Conservation (phyloP, 306 rosid genomes). For the Corylus heterophylla region DNA sequence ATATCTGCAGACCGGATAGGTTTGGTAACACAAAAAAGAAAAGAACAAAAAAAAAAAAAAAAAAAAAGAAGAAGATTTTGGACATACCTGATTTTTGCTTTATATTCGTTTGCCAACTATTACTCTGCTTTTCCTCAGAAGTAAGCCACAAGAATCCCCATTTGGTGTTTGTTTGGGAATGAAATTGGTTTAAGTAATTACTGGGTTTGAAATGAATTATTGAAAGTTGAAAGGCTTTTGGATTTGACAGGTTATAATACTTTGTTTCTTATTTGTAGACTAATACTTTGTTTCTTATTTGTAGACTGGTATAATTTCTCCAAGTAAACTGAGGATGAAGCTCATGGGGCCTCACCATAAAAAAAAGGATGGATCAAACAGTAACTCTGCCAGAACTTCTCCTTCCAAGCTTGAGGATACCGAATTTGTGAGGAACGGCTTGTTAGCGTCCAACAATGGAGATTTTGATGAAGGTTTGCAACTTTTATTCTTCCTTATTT, state of each 20-base stretch:
- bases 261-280: conserved; percentile 42
- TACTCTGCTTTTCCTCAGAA: not conserved
- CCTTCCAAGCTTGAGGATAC: conserved; percentile 77
- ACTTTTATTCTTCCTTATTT: not conserved
- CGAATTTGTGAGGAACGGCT: conserved; percentile 67
- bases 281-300: not conserved
- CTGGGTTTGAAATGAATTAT: not conserved
- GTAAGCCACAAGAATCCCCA: not conserved
- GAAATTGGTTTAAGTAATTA: conserved; percentile 11
- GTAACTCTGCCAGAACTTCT: conserved; percentile 90
- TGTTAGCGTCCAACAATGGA: conserved; percentile 48
- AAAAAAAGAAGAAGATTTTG: not conserved
- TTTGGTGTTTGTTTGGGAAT: not conserved
- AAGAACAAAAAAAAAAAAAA: too few relatives aligned
- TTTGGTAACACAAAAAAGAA: not conserved
- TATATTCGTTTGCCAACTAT: not conserved
- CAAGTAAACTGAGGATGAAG: conserved; percentile 92
- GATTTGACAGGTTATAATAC: not conserved
- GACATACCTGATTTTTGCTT: not conserved
- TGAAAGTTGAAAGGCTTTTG: conserved; percentile 5
- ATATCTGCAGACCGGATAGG: too few relatives aligned
- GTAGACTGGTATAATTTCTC: conserved; percentile 93
- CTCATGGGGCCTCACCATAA: conserved; percentile 69
- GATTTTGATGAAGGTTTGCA: conserved; percentile 67
- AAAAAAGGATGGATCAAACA: conserved; percentile 85